Conservation (phyloP, 169 alveolate genomes). For the Plasmodium relictum region DNA sequence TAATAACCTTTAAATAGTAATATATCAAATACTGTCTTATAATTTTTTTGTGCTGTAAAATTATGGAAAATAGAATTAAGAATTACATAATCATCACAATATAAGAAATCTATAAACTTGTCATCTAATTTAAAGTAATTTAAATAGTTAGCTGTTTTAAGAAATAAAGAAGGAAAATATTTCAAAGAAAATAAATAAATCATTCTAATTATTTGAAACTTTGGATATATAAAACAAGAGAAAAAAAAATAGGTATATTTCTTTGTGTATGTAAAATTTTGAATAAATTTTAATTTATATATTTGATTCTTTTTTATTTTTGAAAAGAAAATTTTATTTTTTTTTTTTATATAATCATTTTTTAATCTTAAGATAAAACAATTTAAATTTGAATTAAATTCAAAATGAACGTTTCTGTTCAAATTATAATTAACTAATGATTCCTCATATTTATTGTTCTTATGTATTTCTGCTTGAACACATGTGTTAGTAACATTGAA, state of each 20-base stretch:
- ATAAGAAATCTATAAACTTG: not conserved
- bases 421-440: constrained; percentile 21
- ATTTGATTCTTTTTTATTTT: constrained; percentile 14
- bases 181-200: constrained; percentile 51
- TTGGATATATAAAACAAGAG: constrained; percentile 31
- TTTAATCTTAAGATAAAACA: constrained; percentile 37
- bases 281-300: constrained; percentile 40
- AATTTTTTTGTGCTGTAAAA: not conserved
- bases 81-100: constrained; percentile 4
- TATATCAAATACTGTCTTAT: constrained; percentile 11
- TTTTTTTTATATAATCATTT: constrained; percentile 56
- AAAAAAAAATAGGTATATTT: constrained; percentile 60
- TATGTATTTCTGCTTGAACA: constrained; percentile 21
- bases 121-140: constrained; percentile 27
- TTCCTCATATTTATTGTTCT: constrained; percentile 44
- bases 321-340: constrained; percentile 34
- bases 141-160: constrained; percentile 57
- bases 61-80: constrained; percentile 22
- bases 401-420: constrained; percentile 46
- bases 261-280: constrained; percentile 22
- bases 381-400: constrained; percentile 21
- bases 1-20: constrained; percentile 32
- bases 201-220: constrained; percentile 9
- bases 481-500: constrained; percentile 10
- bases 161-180: constrained; percentile 55